Percentiles rank a stretch among this genome's conserved stretches.
Conservation (phyloP, 345 rosid genomes). For the rapeseed (Brassica napus) region DNA sequence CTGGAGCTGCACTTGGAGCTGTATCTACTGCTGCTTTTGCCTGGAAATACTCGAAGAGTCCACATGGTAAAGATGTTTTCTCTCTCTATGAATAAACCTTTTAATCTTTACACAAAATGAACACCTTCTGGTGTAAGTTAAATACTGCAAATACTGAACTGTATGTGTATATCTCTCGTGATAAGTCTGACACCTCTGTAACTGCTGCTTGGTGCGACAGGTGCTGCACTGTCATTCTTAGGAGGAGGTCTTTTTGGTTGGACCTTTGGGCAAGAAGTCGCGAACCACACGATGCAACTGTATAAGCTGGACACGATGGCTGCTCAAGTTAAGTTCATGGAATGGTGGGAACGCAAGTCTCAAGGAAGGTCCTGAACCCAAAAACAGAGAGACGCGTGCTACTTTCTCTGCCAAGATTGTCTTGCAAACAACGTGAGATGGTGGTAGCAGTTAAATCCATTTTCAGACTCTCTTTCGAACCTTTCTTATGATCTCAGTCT, state of each 20-base stretch:
- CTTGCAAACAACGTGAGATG: conserved; percentile 6
- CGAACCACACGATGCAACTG: conserved; percentile 70
- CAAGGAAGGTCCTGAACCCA: conserved; percentile 42
- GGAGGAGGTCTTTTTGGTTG: conserved; percentile 91
- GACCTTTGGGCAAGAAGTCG: conserved; percentile 86
- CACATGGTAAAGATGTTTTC: conserved; percentile 57
- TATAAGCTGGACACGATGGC: conserved; percentile 86
- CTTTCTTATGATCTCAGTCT: background rate
- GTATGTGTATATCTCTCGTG: background rate
- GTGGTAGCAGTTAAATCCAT: conserved; percentile 5
- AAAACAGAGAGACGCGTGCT: background rate
- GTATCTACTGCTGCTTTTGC: conserved; percentile 76
- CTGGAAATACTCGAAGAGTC: conserved; percentile 86
- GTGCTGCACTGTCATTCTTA: conserved; percentile 72
- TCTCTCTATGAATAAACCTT: background rate
- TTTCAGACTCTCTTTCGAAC: conserved; percentile 7
- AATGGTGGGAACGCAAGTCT: conserved; percentile 84
- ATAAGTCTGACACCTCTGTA: background rate
- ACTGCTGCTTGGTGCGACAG: conserved; percentile 41
- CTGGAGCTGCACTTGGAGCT: conserved; percentile 75
- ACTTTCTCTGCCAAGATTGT: conserved; percentile 15
- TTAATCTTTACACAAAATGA: background rate
- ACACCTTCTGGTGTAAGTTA: background rate
- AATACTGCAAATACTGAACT: background rate
- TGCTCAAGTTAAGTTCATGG: conserved; percentile 85